Base-by-base conservation (phyloP, 139 green algal species). In the Astrephomene gubernaculifera region DNA sequence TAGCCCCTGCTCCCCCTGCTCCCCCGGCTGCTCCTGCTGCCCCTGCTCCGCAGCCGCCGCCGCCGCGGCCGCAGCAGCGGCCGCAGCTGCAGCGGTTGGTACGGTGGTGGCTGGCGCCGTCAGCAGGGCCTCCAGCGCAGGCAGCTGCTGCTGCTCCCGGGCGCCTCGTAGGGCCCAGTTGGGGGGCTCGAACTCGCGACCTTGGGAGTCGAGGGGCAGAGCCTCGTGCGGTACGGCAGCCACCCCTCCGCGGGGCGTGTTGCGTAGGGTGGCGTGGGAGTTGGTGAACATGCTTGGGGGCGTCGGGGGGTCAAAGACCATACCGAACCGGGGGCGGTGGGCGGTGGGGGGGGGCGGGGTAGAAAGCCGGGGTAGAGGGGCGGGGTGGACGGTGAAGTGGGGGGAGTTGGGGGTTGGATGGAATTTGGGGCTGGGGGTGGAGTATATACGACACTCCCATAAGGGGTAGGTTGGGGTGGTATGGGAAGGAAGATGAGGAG, bases 261-360 rank as follows among this genome's bases (percentile, higher is more conserved):
- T 19, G 33, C 43, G 65, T 17, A 84, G 41, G 10, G 63, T 73
- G 63, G 41, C 61, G 44, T 84, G 78, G 36, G 78, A 74, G 78
- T 84, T 84, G 61, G 43, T 63, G 43, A 68, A 64, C 61, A 64
- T 49, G 61, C 41, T 83, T 35, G 43, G 27, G 29, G 21, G 29
- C 17, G 41, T 7, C 39, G 41, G 25, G 9, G 39, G 49, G 49
- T n/a, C n/a, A n/a, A n/a, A n/a, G n/a, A n/a, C n/a, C n/a, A n/a
- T n/a, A n/a, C n/a, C n/a, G n/a, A n/a, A n/a, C n/a, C n/a, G n/a
- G n/a, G n/a, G n/a, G n/a, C n/a, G n/a, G n/a, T n/a, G n/a, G 1
- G 8, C 17, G 49, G 49, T 17, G 49, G 49, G 17, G 49, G 49
- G 49, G 49, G 17, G 14, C 14, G 49, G 17, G 49, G 17, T 12